Conservation (phyloP, 345 rosid genomes). For the Murraya paniculata region DNA sequence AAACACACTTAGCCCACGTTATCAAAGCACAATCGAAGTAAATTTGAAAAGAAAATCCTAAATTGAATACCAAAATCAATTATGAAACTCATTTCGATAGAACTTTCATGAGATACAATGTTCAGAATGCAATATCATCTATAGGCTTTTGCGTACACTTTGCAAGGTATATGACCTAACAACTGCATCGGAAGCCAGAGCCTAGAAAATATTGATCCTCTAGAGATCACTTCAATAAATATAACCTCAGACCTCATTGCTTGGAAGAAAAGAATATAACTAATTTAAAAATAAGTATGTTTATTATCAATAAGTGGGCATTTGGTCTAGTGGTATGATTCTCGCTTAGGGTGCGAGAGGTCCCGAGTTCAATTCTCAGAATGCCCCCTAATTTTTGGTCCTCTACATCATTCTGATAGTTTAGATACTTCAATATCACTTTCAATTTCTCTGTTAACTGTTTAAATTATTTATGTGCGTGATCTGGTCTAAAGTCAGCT, state of each 20-base stretch:
- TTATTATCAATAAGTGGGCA: slow-evolving; percentile 41
- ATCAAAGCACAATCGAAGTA: neutral
- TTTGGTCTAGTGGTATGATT: slow-evolving; percentile 89
- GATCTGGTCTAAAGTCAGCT: neutral
- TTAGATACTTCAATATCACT: too few species aligned
- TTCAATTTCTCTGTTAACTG: too few species aligned
- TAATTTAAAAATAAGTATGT: neutral
- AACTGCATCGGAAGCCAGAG: neutral
- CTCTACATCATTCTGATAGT: too few species aligned
- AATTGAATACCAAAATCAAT: too few species aligned
- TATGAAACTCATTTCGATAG: too few species aligned
- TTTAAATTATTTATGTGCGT: too few species aligned
- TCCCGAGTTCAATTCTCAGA: slow-evolving; percentile 37
- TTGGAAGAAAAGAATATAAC: neutral
- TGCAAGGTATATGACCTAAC: neutral
- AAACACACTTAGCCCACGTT: too few species aligned
- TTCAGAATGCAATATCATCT: neutral
- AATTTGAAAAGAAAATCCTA: too few species aligned
- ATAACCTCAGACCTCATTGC: neutral
- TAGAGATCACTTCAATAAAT: neutral
- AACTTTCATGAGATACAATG: neutral
- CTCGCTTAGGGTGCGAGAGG: slow-evolving; percentile 88
- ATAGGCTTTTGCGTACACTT: neutral
- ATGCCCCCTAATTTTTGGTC: slow-evolving; percentile 7
- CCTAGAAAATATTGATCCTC: neutral